Evolutionary conservation across 2,329 filamentous ascomycete genomes (phyloP).

Genomic region (Drechslerella coelobrocha): DNA sequence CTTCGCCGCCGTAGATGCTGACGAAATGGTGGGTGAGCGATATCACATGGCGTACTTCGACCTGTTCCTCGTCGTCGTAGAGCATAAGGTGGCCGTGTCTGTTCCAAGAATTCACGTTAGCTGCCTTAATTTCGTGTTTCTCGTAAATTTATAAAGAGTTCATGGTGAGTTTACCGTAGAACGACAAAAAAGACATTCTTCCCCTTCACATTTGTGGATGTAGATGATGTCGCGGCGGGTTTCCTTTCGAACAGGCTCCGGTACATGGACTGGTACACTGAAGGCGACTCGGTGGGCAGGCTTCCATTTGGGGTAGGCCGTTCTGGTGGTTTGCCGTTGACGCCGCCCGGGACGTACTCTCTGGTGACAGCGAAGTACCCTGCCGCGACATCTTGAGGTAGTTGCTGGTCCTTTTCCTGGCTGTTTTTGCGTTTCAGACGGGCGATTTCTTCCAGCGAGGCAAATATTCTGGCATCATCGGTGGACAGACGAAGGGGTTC

Average conservation of each 20-base stretch:
- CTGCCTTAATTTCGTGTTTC: conserved; percentile 17
- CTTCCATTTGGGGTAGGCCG: conserved; percentile 80
- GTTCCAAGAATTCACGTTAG: conserved; percentile 19
- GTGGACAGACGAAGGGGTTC: conserved; percentile 60
- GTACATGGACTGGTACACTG: conserved; percentile 76
- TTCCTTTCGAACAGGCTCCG: conserved; percentile 91
- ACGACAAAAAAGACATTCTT: conserved; percentile 95
- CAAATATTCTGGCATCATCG: conserved; percentile 71
- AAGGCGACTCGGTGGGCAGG: conserved; percentile 75
- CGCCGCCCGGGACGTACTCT: conserved; percentile 87
- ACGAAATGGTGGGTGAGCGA: conserved; percentile 87
- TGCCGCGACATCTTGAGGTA: conserved; percentile 72
- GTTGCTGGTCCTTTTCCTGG: conserved; percentile 35
- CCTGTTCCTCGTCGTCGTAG: conserved; percentile 92
- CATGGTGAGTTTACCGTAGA: conserved; percentile 67
- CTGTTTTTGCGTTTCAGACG: conserved; percentile 63
- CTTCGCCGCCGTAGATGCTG: conserved; percentile 78
- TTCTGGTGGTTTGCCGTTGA: conserved; percentile 92
- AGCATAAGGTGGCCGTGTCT: conserved; percentile 96
- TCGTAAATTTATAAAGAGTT: background rate
- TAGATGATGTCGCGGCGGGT: conserved; percentile 56
- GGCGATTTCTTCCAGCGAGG: conserved; percentile 64
- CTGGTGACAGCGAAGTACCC: conserved; percentile 95
- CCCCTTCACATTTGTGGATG: conserved; percentile 64
- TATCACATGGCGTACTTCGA: conserved; percentile 95